Conservation (phyloP, 2,329 filamentous ascomycete species). For the Fonsecaea multimorphosa region DNA sequence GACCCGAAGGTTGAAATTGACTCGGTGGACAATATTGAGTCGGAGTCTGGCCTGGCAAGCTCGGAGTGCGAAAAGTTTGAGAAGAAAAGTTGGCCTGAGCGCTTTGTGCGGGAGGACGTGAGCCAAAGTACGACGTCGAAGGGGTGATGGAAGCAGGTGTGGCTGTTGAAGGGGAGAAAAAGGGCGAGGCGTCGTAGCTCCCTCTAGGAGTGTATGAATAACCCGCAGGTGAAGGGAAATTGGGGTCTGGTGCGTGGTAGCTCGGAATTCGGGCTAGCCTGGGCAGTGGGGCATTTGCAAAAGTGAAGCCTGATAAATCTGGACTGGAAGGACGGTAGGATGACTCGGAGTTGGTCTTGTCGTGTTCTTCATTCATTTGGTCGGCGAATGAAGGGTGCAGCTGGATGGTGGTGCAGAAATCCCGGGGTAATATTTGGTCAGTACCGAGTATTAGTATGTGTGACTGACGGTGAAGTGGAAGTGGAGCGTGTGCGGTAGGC, state of each 20-base stretch:
- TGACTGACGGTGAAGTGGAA: slow-evolving; percentile 12
- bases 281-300: slow-evolving; percentile 44
- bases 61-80: slow-evolving; percentile 28
- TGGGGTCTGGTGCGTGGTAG: slow-evolving; percentile 39
- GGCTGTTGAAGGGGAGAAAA: slow-evolving; percentile 48
- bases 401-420: slow-evolving; percentile 19
- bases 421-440: slow-evolving; percentile 15
- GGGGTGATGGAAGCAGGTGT: slow-evolving; percentile 37
- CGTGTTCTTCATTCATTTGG: slow-evolving; percentile 39
- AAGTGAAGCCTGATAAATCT: slow-evolving; percentile 56
- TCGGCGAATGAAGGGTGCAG: slow-evolving; percentile 19
- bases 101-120: slow-evolving; percentile 20
- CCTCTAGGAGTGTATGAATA: slow-evolving; percentile 45
- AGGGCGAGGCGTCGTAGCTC: slow-evolving; percentile 56
- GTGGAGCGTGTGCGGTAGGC: slow-evolving; percentile 12
- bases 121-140: slow-evolving; percentile 37
- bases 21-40: slow-evolving; percentile 36
- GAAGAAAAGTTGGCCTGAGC: slow-evolving; percentile 20
- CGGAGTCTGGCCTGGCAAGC: slow-evolving; percentile 18
- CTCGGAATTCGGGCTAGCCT: slow-evolving; percentile 44
- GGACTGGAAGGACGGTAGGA: slow-evolving; percentile 56
- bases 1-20: slow-evolving; percentile 37
- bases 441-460: not conserved
- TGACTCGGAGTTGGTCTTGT: slow-evolving; percentile 26
- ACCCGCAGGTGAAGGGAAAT: slow-evolving; percentile 42